A percentile compares a stretch with the other conserved stretches of the same genome.
phyloP scores from a whole-genome alignment of 192 early-diverging fungal genomes.

The Radiomyces spectabilis region DNA sequence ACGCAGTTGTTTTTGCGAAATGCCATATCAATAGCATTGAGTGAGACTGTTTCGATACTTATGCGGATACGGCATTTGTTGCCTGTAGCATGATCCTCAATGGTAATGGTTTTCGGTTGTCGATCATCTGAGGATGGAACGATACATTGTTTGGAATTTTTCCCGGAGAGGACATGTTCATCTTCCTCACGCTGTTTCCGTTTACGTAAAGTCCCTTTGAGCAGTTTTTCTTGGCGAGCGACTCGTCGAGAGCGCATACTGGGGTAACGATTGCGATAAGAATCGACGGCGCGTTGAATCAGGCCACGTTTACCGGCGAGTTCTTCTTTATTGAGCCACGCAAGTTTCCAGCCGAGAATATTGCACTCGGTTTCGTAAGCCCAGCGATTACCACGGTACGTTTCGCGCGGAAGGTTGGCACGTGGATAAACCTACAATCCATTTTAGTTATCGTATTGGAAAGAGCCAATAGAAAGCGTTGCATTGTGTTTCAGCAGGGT shows the following conservation, averaged over 20 bases:
- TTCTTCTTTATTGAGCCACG: conserved; percentile 61
- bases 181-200: conserved; percentile 17
- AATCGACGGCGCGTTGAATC: conserved; percentile 80
- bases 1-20: conserved; percentile 52
- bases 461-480: too few species aligned
- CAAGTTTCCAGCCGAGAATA: conserved; percentile 73
- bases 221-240: conserved; percentile 63
- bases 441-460: too few species aligned
- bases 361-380: conserved; percentile 84
- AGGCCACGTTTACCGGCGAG: conserved; percentile 67
- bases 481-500: too few species aligned
- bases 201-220: conserved; percentile 45
- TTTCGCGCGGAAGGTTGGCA: conserved; percentile 52
- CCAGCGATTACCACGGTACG: conserved; percentile 80
- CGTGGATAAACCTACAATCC: conserved; percentile 58
- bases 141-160: too few species aligned
- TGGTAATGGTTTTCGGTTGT: conserved; percentile 10
- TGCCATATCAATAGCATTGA: conserved; percentile 24
- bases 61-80: conserved; percentile 29
- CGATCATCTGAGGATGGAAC: too few species aligned
- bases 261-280: conserved; percentile 63
- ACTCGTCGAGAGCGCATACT: conserved; percentile 69
- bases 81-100: conserved; percentile 11
- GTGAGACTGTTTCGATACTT: conserved; percentile 41
- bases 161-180: too few species aligned